Evolutionary conservation across 2,329 filamentous ascomycete species (phyloP).

Genomic region (Cadophora gregata): DNA sequence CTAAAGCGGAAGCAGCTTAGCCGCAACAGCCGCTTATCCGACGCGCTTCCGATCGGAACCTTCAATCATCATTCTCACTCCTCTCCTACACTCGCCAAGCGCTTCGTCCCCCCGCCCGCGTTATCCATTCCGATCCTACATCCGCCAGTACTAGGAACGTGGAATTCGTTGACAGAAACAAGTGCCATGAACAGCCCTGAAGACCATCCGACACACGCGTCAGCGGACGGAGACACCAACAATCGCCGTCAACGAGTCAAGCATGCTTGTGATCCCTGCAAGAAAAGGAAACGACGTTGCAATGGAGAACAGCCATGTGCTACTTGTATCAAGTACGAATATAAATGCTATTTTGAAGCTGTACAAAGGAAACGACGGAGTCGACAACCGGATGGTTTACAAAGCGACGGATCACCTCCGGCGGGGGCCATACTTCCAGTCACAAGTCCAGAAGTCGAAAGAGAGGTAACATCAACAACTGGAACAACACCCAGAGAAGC

Average conservation of each 20-base stretch:
- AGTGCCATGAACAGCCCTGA: conserved; percentile 9
- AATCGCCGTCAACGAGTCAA: conserved; percentile 17
- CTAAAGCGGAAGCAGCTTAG: conserved; percentile 5
- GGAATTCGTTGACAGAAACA: not conserved
- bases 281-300: conserved; percentile 19
- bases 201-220: not conserved
- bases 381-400: conserved; percentile 13
- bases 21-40: conserved; percentile 13
- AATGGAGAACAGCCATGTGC: conserved; percentile 19
- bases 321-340: conserved; percentile 18
- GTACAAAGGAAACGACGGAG: conserved; percentile 21
- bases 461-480: not conserved
- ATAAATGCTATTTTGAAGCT: conserved; percentile 18
- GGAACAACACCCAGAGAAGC: conserved; percentile 16
- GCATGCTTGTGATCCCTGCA: conserved; percentile 20
- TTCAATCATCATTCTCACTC: not conserved
- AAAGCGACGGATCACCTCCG: not conserved
- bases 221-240: conserved; percentile 4
- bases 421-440: not conserved
- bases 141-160: not conserved
- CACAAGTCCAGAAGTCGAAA: not conserved
- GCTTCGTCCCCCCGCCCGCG: too few relatives aligned
- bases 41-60: not conserved
- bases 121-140: not conserved
- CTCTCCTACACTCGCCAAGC: not conserved